A percentile compares a stretch with the other conserved stretches of the same genome.
Conservation (phyloP, 1,284 basidiomycete species). For the Melanopsichium pennsylvanicum region DNA sequence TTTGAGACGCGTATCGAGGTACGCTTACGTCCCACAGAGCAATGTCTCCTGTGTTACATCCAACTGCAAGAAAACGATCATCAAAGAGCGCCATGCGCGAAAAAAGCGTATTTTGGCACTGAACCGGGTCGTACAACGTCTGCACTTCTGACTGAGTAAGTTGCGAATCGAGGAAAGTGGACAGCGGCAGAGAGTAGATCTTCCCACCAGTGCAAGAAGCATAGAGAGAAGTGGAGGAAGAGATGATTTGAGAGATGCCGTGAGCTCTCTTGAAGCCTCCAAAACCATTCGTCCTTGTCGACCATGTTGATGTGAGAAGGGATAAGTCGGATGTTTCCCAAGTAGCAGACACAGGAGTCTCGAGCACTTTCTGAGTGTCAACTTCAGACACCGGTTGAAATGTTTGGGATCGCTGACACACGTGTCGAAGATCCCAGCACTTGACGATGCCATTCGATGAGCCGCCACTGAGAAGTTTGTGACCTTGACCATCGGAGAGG, state of each 20-base stretch:
- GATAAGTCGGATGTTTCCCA: constrained; percentile 45
- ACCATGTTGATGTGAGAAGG: constrained; percentile 5
- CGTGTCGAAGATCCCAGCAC: constrained; percentile 60
- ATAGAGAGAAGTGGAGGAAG: constrained; percentile 37
- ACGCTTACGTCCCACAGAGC: constrained; percentile 56
- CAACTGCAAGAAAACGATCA: constrained; percentile 58
- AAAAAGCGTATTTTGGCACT: constrained; percentile 61
- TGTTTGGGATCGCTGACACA: constrained; percentile 7
- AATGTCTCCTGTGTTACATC: constrained; percentile 58
- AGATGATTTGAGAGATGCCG: constrained; percentile 57
- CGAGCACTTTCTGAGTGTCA: constrained; percentile 1
- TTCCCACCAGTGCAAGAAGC: constrained; percentile 62
- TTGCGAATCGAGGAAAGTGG: constrained; percentile 21
- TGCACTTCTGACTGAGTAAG: constrained; percentile 8
- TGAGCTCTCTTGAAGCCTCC: constrained; percentile 46
- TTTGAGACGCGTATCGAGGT: not conserved
- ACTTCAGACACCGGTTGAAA: constrained; percentile 3
- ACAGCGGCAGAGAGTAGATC: constrained; percentile 42
- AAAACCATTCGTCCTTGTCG: not conserved
- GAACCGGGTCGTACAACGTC: constrained; percentile 49
- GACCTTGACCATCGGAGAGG: constrained; percentile 37
- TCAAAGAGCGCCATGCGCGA: constrained; percentile 58
- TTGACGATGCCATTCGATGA: constrained; percentile 59
- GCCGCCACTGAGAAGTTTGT: constrained; percentile 52
- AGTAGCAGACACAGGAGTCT: not conserved